Conservation (phyloP, 2,329 filamentous ascomycete species). For the Trichoderma hamatum region DNA sequence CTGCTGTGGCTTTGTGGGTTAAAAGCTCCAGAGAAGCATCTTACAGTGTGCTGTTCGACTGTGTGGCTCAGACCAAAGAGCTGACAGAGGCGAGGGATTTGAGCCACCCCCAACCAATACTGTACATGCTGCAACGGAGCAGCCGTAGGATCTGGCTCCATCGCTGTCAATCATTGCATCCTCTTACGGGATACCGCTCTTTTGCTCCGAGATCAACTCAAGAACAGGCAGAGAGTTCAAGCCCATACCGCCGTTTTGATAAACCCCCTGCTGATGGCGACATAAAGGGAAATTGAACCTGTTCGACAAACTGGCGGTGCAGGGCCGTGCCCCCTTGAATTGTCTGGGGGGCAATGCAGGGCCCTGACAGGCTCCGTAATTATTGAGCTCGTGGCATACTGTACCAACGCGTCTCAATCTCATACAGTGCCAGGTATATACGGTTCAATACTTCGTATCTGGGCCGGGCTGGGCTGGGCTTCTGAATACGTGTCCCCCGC, state of each 20-base stretch:
- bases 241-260: slow-evolving; percentile 14
- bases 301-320: slow-evolving; percentile 20
- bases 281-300: slow-evolving; percentile 7
- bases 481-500: background rate
- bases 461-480: too few relatives aligned
- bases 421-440: background rate
- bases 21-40: background rate
- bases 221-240: background rate
- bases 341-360: slow-evolving; percentile 7
- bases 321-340: slow-evolving; percentile 3
- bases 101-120: slow-evolving; percentile 18
- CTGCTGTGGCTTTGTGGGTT: slow-evolving; percentile 1
- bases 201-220: background rate
- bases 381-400: background rate
- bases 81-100: background rate
- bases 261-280: slow-evolving; percentile 7
- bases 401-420: background rate
- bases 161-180: background rate
- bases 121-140: background rate
- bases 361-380: background rate
- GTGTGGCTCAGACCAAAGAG: slow-evolving; percentile 13
- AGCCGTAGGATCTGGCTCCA: background rate
- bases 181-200: background rate
- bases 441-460: background rate
- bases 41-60: background rate